Conservation (phyloP, 495 filamentous ascomycete genomes). For the Daldinia loculata region DNA sequence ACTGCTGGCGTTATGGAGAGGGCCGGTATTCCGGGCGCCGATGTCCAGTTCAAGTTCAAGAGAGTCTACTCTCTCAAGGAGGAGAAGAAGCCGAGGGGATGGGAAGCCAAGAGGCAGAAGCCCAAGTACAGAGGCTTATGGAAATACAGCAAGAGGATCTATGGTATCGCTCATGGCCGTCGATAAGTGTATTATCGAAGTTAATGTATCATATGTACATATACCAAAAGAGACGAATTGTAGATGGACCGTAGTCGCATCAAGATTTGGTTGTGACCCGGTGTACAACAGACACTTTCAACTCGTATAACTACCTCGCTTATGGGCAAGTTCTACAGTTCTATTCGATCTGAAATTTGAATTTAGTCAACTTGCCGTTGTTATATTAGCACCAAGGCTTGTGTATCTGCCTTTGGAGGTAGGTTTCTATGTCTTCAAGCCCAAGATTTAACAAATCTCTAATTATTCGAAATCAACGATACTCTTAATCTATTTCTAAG, state of each 20-base stretch:
- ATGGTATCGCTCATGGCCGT: constrained; percentile 37
- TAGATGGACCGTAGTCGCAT: constrained; percentile 12
- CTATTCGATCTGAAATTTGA: background rate
- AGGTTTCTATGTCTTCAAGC: background rate
- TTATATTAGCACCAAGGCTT: background rate
- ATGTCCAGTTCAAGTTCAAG: constrained; percentile 85
- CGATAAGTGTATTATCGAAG: constrained; percentile 29
- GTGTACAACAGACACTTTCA: background rate
- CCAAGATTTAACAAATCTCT: background rate
- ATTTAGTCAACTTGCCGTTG: background rate
- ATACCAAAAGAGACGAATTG: constrained; percentile 30
- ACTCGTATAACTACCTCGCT: background rate
- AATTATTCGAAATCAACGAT: background rate
- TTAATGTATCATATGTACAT: constrained; percentile 39
- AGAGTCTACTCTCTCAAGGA: constrained; percentile 62
- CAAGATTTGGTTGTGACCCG: background rate
- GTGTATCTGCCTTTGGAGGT: background rate
- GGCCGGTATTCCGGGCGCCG: constrained; percentile 74
- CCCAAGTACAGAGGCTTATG: constrained; percentile 63
- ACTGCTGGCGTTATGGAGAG: constrained; percentile 86
- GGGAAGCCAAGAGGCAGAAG: constrained; percentile 65
- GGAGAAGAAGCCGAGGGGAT: constrained; percentile 60
- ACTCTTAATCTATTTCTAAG: background rate
- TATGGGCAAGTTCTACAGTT: background rate
- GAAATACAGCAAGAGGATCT: constrained; percentile 62